These are phyloP conservation scores for Amniculicola lignicola DNA, from an alignment of 495 filamentous ascomycete species.

Conservation along the genomic window DNA sequence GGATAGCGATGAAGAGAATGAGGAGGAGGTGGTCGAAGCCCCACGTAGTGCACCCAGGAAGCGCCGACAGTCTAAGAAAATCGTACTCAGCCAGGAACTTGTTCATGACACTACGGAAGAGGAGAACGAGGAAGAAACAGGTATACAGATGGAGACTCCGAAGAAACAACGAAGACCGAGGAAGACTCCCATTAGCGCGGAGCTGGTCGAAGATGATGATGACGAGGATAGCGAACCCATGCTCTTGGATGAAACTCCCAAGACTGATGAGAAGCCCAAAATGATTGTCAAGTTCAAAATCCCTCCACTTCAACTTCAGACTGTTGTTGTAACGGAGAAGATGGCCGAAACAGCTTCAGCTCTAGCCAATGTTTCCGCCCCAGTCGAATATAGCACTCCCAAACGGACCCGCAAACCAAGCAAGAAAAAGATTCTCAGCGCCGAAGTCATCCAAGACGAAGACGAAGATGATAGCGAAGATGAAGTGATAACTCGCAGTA, in stretches of 20 bases:
- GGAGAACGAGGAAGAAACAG: not conserved
- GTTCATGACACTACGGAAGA: not conserved
- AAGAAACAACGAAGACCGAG: not conserved
- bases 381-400: not conserved
- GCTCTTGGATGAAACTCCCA: not conserved
- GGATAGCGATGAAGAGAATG: not conserved
- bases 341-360: not conserved
- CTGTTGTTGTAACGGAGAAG: not conserved
- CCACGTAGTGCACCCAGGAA: not conserved
- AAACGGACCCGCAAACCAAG: not conserved
- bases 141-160: not conserved
- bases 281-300: not conserved
- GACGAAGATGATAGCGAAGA: not conserved
- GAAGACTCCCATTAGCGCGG: too few relatives aligned
- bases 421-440: not conserved
- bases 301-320: not conserved
- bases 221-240: not conserved
- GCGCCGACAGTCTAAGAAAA: not conserved
- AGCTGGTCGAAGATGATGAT: not conserved
- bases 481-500: too few relatives aligned
- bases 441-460: not conserved
- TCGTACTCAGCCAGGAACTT: not conserved
- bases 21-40: not conserved
- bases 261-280: not conserved
- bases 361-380: not conserved